A percentile compares a stretch with the other conserved stretches of the same genome.
These are phyloP conservation scores for Pichia sp. DNA, from an alignment of 1,139 yeast genomes.

Conservation along the genomic window DNA sequence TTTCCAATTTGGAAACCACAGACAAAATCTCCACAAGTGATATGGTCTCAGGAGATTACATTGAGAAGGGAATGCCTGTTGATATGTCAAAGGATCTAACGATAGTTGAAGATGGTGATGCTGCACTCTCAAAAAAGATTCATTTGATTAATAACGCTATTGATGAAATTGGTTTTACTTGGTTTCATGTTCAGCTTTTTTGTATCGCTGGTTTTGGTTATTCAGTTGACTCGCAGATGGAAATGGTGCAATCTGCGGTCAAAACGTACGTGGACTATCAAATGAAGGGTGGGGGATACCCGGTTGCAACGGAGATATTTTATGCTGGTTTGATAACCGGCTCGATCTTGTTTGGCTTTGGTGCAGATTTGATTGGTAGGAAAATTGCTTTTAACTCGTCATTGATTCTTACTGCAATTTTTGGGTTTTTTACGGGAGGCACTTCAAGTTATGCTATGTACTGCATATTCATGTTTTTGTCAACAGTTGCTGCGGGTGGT, in stretches of 20 bases:
- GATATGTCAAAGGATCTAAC: constrained; percentile 9
- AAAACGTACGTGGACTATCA: constrained; percentile 40
- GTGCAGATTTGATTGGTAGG: constrained; percentile 59
- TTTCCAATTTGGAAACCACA: background rate
- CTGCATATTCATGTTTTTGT: constrained; percentile 45
- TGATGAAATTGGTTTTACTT: constrained; percentile 51
- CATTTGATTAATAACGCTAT: constrained; percentile 41
- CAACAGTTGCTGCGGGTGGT: constrained; percentile 54
- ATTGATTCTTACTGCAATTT: constrained; percentile 46
- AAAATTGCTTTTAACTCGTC: constrained; percentile 53
- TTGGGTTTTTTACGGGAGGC: constrained; percentile 52
- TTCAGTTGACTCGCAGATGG: constrained; percentile 58
- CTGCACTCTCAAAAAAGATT: constrained; percentile 26
- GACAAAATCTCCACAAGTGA: background rate
- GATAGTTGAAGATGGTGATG: constrained; percentile 22
- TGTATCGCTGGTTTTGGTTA: constrained; percentile 59
- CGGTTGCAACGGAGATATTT: constrained; percentile 34
- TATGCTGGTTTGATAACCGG: constrained; percentile 53
- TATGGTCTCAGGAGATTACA: constrained; percentile 11
- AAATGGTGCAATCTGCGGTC: constrained; percentile 44
- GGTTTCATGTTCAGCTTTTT: constrained; percentile 44
- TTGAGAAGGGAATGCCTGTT: background rate
- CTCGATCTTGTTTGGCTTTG: constrained; percentile 54
- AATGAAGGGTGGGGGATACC: constrained; percentile 34
- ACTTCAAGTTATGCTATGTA: constrained; percentile 41